Base-by-base conservation (phyloP, 768 basidiomycete species). In the Tricholoma flavovirens region DNA sequence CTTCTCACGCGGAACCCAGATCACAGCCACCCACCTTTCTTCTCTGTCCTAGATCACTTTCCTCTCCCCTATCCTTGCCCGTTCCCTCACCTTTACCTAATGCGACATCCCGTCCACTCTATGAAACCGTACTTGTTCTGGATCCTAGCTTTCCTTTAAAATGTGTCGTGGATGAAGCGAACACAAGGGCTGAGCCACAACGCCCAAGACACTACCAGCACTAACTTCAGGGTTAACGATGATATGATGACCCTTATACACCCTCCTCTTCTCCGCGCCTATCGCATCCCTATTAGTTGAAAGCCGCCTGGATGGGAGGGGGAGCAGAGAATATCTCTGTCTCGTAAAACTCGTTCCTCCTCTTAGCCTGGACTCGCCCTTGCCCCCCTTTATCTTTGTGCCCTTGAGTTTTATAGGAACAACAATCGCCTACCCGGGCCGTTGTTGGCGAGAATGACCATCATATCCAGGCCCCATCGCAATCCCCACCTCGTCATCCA, bases 1-100 rank as follows among this genome's bases (percentile, higher is more conserved):
- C 68, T 81, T 89, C 57, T 83, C 81, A 65, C 96, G 92, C 0
- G 94, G 92, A 29, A 95, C 86, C 94, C 94, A 97, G 22, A 96
- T 82, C 0, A 93, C 88, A 5, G 94, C 93, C 1, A 93, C 83
- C 75, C 93, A 96, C 88, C 53, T 88, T 79, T 9, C 77, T 75
- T 40, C 83, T 67, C 61, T 76, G 72, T 60, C 77, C 74, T 52
- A 51, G 24, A 38, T 57, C 59, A 43, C 55, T 46, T 32, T 46
- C 49, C 32, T 58, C 57, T 56, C 40, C 64, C 50, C 62, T 66
- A 19, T 42, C 58, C 54, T 67, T 67, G 1, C 51, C 58, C 38
- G 56, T 57, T 30, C 46, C 46, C 24, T 26, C 29, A 2, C 24
- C 24, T 5, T 26, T 26, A 2, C 24, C 24, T 5, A n/a, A 14